Evolutionary conservation across 1,284 basidiomycete genomes (phyloP), one percentile per base, ranked within the genome.

Genomic region (Sphagnurus paluster): DNA sequence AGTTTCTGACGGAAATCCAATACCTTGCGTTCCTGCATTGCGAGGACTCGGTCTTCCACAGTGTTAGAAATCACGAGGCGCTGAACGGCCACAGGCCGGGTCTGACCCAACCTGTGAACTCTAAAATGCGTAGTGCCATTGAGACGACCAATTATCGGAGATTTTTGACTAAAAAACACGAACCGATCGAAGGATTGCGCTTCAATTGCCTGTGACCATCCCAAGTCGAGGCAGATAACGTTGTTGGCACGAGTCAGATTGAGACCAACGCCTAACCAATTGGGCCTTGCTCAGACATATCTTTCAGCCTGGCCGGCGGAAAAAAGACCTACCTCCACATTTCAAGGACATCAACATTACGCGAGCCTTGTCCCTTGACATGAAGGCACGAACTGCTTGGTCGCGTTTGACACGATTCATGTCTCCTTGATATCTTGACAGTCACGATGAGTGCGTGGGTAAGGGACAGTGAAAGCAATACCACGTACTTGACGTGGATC

Each of bases 311-410:
- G 25, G 25, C 17, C 23, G n/a, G n/a, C n/a, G 13, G 6, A n/a
- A 20, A 32, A 11, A 20, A 5, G 19, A 39, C 67, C 46, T 49
- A 71, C 76, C 80, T 39, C 81, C 80, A 49, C 80, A 82, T 55
- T 83, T 82, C 35, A 80, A 60, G 2, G 76, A 78, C 76, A 80
- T 77, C 26, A 80, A 60, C 77, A 80, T 80, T 29, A 79, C 66
- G 8, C 64, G 65, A 4, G 76, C 76, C 44, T 76, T 80, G 49
- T 77, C 74, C 49, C 70, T 73, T 11, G 72, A 66, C 76, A 81
- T 80, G 66, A 84, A 82, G 2, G 67, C 67, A 14, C 71, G 69
- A 16, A 82, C 71, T 23, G 79, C 74, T 39, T 67, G 60, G 30
- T 80, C 76, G 17, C 81, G 74, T 53, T 77, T 70, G 13, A 49